Evolutionary conservation across 352 stramenopile genomes (phyloP).

Genomic region (Phytopythium kandeliae): DNA sequence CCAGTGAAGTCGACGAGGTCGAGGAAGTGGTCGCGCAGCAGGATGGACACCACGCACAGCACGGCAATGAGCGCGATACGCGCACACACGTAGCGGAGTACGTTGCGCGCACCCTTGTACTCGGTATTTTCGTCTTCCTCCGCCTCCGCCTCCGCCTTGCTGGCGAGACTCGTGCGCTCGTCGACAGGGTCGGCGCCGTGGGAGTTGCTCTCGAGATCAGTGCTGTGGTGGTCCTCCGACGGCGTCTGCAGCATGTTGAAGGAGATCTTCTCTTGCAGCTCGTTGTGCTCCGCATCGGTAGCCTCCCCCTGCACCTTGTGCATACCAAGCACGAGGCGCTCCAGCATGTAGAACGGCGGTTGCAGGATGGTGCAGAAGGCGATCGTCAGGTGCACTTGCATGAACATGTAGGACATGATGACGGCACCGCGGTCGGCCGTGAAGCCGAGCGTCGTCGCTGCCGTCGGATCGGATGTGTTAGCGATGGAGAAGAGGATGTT

Average conservation of each 20-base stretch:
- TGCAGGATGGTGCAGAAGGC: conserved; percentile 33
- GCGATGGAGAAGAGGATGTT: conserved; percentile 22
- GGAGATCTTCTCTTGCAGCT: conserved; percentile 19
- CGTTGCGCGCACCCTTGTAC: conserved; percentile 23
- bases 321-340: conserved; percentile 32
- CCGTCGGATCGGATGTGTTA: conserved; percentile 14
- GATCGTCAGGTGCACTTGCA: conserved; percentile 32
- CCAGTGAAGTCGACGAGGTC: conserved; percentile 50
- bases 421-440: conserved; percentile 16
- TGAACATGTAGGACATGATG: conserved; percentile 24
- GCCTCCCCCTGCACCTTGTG: conserved; percentile 16
- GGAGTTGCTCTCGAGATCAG: conserved; percentile 23
- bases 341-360: conserved; percentile 30
- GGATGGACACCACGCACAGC: conserved; percentile 28
- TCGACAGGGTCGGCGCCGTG: conserved; percentile 2
- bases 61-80: conserved; percentile 25
- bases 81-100: conserved; percentile 22
- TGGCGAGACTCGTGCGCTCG: conserved; percentile 6
- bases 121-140: conserved; percentile 25
- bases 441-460: conserved; percentile 17
- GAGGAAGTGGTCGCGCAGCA: conserved; percentile 34
- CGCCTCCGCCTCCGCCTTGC: conserved; percentile 12
- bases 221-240: conserved; percentile 7
- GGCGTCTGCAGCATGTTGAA: conserved; percentile 18
- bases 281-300: conserved; percentile 12